A percentile compares a stretch with the other conserved stretches of the same genome.
phyloP scores from a whole-genome alignment of 805 yeast species.

The Saccharomyces eubayanus region DNA sequence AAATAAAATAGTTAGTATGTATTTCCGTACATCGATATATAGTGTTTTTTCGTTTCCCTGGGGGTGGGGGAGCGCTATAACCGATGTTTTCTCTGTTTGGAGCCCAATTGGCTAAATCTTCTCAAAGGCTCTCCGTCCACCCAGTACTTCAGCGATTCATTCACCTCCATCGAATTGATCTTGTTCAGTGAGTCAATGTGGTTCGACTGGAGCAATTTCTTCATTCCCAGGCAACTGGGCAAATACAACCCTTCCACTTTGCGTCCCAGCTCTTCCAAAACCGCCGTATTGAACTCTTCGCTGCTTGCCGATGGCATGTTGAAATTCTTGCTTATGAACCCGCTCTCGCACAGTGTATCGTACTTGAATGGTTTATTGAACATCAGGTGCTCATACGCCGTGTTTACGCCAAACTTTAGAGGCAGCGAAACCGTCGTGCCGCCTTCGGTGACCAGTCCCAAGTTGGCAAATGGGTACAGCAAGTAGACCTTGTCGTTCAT shows the following conservation, averaged over 20 bases:
- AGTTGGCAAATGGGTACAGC: slow-evolving; percentile 69
- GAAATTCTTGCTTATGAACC: slow-evolving; percentile 55
- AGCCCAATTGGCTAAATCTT: slow-evolving; percentile 49
- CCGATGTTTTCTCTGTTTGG: slow-evolving; percentile 45
- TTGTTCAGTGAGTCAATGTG: slow-evolving; percentile 32
- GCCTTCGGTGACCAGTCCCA: slow-evolving; percentile 81
- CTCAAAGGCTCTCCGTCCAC: slow-evolving; percentile 63
- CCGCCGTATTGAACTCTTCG: slow-evolving; percentile 40
- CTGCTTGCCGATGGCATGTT: slow-evolving; percentile 29
- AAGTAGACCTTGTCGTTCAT: slow-evolving; percentile 49
- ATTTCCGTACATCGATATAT: not conserved
- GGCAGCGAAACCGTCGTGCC: slow-evolving; percentile 62
- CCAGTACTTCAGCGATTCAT: slow-evolving; percentile 64
- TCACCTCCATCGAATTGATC: slow-evolving; percentile 57
- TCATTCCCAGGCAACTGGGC: slow-evolving; percentile 39
- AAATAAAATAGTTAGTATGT: not conserved
- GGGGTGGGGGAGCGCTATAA: not conserved
- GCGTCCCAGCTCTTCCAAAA: slow-evolving; percentile 34
- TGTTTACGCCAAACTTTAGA: slow-evolving; percentile 61
- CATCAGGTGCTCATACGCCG: slow-evolving; percentile 64
- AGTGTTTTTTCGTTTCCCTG: slow-evolving; percentile 10
- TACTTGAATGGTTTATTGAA: slow-evolving; percentile 59
- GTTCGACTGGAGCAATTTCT: slow-evolving; percentile 32
- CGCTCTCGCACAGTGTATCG: slow-evolving; percentile 44
- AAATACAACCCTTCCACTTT: slow-evolving; percentile 32